Base-by-base conservation (phyloP, 2,329 filamentous ascomycete genomes). In the Epichloe typhina region DNA sequence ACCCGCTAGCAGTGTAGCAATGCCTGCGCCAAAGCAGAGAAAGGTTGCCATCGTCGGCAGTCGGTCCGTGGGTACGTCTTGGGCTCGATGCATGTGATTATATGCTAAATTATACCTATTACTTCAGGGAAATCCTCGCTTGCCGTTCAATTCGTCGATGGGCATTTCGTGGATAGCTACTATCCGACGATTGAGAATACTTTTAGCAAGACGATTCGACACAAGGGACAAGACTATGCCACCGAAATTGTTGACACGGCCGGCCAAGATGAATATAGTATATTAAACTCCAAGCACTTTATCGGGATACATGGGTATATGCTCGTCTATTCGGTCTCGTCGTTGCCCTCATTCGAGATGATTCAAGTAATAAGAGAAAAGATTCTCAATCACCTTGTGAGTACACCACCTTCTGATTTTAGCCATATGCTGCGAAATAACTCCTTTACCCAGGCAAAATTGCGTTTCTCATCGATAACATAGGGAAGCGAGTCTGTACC, bases 111-210 rank as follows among this genome's bases (percentile, higher is more conserved):
- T 17, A 26, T 47, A 4, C 40, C 44, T 17, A 42, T 31, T 11
- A 9, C 33, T 33, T 6, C 61, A 97, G 93, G 93, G 69, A 98
- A 98, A 76, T 96, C 89, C 21, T 97, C 91, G 50, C 82, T 98
- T 57, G 95, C 93, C 12, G 93, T 97, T 46, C 91, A 91, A 65
- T 97, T 93, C 64, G 91, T 96, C 64, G 93, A 98, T 66, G 89
- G 89, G 55, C 90, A 95, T 71, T 98, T 98, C 65, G 91, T 98
- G 64, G 93, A 98, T 69, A 94, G 87, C 69, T 98, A 98, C 72
- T 98, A 98, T 68, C 93, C 93, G 37, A 98, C 93, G 40, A 97
- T 98, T 63, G 93, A 98, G 69, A 98, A 97, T 69, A 97, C 91
- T 2, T 98, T 98, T 67, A 94, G 86, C 74, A 95, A 95, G 68